These are phyloP conservation scores for Eucalyptus leucophloia DNA, from an alignment of 345 rosid genomes.

Conservation along the genomic window DNA sequence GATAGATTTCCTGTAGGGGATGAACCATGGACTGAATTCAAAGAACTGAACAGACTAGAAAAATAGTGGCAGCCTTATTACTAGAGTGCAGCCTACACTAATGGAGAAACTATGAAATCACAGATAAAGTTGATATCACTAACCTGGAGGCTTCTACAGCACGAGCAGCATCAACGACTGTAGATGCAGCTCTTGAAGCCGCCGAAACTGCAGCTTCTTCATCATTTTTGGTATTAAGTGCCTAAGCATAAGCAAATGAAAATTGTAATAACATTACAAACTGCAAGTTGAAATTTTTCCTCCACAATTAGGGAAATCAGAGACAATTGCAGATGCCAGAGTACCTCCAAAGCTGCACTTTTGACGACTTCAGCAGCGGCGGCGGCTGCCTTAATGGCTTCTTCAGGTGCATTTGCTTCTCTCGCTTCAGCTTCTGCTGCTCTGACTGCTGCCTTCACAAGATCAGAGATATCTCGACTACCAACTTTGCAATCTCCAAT, in stretches of 20 bases:
- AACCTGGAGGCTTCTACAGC: conserved; percentile 78
- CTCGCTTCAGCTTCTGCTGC: conserved; percentile 98
- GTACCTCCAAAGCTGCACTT: conserved; percentile 83
- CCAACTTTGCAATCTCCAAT: conserved; percentile 77
- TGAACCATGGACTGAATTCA: neutral
- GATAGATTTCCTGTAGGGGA: conserved; percentile 39
- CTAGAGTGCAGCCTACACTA: neutral
- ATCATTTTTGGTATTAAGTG: conserved; percentile 41
- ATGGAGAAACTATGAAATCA: neutral
- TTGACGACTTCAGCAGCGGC: conserved; percentile 97
- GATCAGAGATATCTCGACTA: conserved; percentile 57
- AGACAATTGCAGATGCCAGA: neutral
- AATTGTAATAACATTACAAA: neutral
- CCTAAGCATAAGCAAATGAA: conserved; percentile 25
- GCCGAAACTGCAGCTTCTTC: conserved; percentile 93
- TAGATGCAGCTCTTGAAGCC: conserved; percentile 82
- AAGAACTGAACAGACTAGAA: neutral
- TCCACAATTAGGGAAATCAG: neutral
- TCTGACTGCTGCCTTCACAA: conserved; percentile 74
- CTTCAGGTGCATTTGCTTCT: conserved; percentile 73
- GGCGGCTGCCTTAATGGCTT: conserved; percentile 88
- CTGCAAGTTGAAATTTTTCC: neutral
- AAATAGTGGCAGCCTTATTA: neutral
- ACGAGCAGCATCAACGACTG: conserved; percentile 86
- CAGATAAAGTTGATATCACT: neutral